Evolutionary conservation across 768 basidiomycete genomes (phyloP).

Genomic region (Kwoniella botswanensis): DNA sequence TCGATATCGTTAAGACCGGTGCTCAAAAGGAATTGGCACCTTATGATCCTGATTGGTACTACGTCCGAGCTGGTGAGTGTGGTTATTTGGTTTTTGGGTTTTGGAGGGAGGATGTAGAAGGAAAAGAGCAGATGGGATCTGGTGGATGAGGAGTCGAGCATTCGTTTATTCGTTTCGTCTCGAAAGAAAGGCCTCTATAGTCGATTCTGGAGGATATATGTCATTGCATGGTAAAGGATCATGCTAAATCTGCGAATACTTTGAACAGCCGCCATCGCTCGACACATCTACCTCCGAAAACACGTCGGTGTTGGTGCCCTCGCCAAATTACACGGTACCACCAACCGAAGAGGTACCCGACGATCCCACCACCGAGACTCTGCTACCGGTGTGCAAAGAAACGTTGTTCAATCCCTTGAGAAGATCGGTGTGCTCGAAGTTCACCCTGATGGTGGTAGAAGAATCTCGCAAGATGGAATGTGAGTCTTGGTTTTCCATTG

Average conservation of each 20-base stretch:
- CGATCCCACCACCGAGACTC: constrained; percentile 90
- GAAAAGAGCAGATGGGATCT: neutral
- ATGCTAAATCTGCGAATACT: too few relatives aligned
- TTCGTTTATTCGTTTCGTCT: too few relatives aligned
- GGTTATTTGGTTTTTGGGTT: constrained; percentile 6
- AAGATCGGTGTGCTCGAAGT: constrained; percentile 98
- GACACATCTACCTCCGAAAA: constrained; percentile 99
- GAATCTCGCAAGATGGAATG: constrained; percentile 95
- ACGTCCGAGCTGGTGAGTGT: constrained; percentile 89
- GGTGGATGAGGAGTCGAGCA: too few relatives aligned
- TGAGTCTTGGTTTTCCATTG: constrained; percentile 43
- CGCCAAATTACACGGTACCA: constrained; percentile 94
- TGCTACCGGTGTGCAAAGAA: constrained; percentile 88
- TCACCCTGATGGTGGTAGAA: constrained; percentile 89
- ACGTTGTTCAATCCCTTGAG: constrained; percentile 94
- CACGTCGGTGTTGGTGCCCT: constrained; percentile 82
- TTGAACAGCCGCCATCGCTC: constrained; percentile 82
- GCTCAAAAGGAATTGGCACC: constrained; percentile 97
- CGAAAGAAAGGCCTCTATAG: too few relatives aligned
- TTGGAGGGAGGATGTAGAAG: neutral
- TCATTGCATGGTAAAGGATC: too few relatives aligned
- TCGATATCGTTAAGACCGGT: constrained; percentile 94
- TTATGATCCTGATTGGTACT: constrained; percentile 99
- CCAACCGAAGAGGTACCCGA: constrained; percentile 93
- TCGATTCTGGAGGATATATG: too few relatives aligned